Evolutionary conservation across 1,284 basidiomycete species (phyloP).

Genomic region (Cryptococcus sp.): DNA sequence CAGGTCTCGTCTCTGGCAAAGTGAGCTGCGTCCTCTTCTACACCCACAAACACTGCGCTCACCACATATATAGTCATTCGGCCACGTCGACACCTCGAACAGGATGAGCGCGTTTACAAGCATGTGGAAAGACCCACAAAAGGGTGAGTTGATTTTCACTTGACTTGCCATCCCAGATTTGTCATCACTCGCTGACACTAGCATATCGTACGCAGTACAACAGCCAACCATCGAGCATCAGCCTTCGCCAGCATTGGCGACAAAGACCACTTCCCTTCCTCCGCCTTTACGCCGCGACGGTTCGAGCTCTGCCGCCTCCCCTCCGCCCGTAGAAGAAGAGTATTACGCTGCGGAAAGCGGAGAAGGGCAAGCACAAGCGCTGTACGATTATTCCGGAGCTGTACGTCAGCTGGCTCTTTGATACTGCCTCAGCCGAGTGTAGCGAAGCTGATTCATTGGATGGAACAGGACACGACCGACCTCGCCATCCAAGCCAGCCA

Average conservation of each 20-base stretch:
- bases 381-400: slow-evolving; percentile 45
- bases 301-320: slow-evolving; percentile 7
- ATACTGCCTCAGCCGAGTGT: neutral
- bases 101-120: slow-evolving; percentile 36
- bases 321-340: slow-evolving; percentile 2
- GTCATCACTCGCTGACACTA: neutral
- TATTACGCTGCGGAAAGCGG: neutral
- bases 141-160: slow-evolving; percentile 17
- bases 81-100: slow-evolving; percentile 38
- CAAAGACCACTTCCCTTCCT: slow-evolving; percentile 15
- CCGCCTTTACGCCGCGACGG: slow-evolving; percentile 22
- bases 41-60: neutral
- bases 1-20: slow-evolving; percentile 25
- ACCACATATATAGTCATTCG: slow-evolving; percentile 24
- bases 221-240: slow-evolving; percentile 12
- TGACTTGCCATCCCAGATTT: neutral
- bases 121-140: slow-evolving; percentile 45
- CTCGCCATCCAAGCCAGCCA: slow-evolving; percentile 40
- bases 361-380: slow-evolving; percentile 39
- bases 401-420: slow-evolving; percentile 18
- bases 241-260: slow-evolving; percentile 19
- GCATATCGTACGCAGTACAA: neutral
- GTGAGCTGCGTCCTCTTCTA: slow-evolving; percentile 13
- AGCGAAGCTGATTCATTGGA: neutral
- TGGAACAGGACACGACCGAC: slow-evolving; percentile 38